Base-by-base conservation (phyloP, 495 filamentous ascomycete genomes). In the Talaromyces adpressus region DNA sequence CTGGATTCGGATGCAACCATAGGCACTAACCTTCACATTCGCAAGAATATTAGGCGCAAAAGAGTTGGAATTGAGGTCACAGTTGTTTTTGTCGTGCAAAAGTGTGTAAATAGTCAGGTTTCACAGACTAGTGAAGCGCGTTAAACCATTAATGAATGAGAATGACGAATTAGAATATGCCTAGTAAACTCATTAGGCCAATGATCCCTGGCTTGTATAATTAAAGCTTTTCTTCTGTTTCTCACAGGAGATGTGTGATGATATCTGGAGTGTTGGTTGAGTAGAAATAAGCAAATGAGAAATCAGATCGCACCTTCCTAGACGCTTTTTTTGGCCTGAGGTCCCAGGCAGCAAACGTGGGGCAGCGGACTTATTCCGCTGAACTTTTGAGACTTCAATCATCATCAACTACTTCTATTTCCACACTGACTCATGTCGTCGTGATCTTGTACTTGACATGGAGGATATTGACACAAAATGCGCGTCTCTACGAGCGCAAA, bases 401-500 rank as follows among this genome's bases (percentile, higher is more conserved):
- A 7, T 49, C 45, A 7, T 16, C 36, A 16, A 36, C 3, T 12
- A 30, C 32, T 12, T 36, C 32, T 36, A 16, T 16, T 9, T 14
- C 4, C 12, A 14, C 4, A 49, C 7, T 20, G 16, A 22, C 6
- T 49, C 4, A 20, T 49, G 1, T 20, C 18, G 45, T 45, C 39
- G n/a, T 18, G 22, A 18, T 47, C 45, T 20, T 49, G 2, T 2
- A 49, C 9, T 5, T 3, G 16, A 14, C 4, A 58, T 58, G 56
- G 56, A 58, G 16, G 57, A 53, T 11, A 58, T 74, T 3, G 74
- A 79, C 34, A 51, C 70, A 9, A 75, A 64, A 29, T 78, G 75
- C 65, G 74, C 72, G 20, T 73, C 77, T 6, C 62, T 80, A 59
- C 76, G 72, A 63, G 71, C 75, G 9, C 73, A 75, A 59, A 79